These are phyloP conservation scores for Sextonia rubra DNA, from an alignment of 164 flowering plant species.

Conservation along the genomic window DNA sequence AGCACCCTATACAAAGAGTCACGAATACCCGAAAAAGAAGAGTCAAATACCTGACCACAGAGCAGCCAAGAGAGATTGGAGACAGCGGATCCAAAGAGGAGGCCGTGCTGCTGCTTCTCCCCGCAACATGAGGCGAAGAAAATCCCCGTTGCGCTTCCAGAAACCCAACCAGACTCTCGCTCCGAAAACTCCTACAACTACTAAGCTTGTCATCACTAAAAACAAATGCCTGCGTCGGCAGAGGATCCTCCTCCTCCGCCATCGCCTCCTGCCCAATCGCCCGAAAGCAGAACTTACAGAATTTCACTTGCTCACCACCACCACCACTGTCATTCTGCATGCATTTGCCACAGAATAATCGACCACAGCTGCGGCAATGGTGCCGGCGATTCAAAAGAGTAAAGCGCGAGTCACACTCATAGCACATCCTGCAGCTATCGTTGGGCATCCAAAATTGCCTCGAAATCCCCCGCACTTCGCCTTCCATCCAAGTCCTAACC, in stretches of 20 bases:
- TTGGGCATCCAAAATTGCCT: constrained; percentile 32
- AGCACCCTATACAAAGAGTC: not conserved
- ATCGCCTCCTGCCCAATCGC: constrained; percentile 23
- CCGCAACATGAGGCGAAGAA: constrained; percentile 33
- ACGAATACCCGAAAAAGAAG: not conserved
- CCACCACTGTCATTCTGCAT: constrained; percentile 24
- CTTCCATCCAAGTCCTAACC: constrained; percentile 57
- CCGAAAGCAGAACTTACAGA: constrained; percentile 58
- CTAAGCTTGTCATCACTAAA: constrained; percentile 21
- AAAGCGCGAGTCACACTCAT: constrained; percentile 36
- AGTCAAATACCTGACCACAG: constrained; percentile 46
- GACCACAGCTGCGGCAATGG: constrained; percentile 57
- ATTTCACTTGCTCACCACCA: constrained; percentile 21
- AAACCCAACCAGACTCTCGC: constrained; percentile 28
- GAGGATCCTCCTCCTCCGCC: constrained; percentile 32
- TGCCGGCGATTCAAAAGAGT: constrained; percentile 27
- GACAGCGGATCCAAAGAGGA: constrained; percentile 37
- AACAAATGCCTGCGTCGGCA: constrained; percentile 37
- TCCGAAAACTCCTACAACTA: constrained; percentile 19
- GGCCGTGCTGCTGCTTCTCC: constrained; percentile 31
- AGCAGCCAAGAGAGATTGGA: constrained; percentile 35
- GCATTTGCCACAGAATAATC: constrained; percentile 54
- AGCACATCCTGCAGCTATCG: constrained; percentile 40
- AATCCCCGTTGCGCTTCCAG: constrained; percentile 33
- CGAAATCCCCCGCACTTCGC: constrained; percentile 14